Evolutionary conservation across 2,329 filamentous ascomycete genomes (phyloP).

Genomic region (Scleromitrula shiraiana): DNA sequence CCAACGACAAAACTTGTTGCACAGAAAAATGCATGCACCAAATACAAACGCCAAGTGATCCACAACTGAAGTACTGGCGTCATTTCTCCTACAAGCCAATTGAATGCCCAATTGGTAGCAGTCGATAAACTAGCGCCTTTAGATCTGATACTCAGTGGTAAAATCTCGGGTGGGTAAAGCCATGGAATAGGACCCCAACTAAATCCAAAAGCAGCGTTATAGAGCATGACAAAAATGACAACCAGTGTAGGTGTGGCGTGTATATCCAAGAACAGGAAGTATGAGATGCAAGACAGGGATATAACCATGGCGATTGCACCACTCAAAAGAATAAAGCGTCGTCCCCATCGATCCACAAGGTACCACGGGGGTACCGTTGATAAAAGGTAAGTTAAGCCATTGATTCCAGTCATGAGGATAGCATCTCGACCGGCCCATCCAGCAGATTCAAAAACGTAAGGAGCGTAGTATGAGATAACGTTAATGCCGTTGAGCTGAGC

Average conservation of each 20-base stretch:
- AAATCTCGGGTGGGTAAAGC: constrained; percentile 97
- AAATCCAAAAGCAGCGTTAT: constrained; percentile 94
- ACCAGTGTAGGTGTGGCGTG: constrained; percentile 71
- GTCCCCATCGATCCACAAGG: constrained; percentile 85
- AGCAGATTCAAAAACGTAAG: constrained; percentile 90
- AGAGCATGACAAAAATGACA: constrained; percentile 94
- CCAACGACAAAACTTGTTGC: constrained; percentile 91
- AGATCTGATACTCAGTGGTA: constrained; percentile 90
- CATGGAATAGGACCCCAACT: constrained; percentile 98
- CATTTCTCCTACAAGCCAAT: constrained; percentile 93
- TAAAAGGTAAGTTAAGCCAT: constrained; percentile 81
- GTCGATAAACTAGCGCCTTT: constrained; percentile 96
- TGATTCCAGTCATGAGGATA: constrained; percentile 95
- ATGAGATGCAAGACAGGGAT: constrained; percentile 82
- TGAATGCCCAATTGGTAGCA: constrained; percentile 96
- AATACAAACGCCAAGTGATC: constrained; percentile 90
- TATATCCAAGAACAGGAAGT: constrained; percentile 88
- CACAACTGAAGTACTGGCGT: constrained; percentile 87
- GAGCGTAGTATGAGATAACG: constrained; percentile 98
- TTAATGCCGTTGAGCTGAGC: constrained; percentile 98
- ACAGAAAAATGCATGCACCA: constrained; percentile 96
- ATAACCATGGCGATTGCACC: constrained; percentile 86
- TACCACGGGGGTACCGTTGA: constrained; percentile 97
- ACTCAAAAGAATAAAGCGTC: constrained; percentile 79
- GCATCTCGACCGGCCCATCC: constrained; percentile 90